phyloP scores from a whole-genome alignment of 768 basidiomycete genomes.

The Hebeloma cylindrosporum region DNA sequence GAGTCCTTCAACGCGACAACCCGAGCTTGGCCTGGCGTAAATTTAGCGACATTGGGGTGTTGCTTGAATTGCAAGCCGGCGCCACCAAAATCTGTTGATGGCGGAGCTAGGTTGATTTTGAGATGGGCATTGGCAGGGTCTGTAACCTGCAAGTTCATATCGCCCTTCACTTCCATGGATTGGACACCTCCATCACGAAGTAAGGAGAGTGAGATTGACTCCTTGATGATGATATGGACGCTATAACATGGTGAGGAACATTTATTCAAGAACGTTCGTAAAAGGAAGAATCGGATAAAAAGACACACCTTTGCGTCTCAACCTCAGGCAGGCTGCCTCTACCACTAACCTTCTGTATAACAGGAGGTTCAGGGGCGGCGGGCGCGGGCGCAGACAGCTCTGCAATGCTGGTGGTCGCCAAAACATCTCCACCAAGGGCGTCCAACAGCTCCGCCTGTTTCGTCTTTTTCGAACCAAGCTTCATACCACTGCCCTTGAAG shows the following conservation, averaged over 20 bases:
- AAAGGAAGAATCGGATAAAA: background rate
- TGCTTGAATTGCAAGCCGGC: slow-evolving; percentile 90
- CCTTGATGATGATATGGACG: slow-evolving; percentile 84
- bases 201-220: slow-evolving; percentile 76
- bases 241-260: slow-evolving; percentile 38
- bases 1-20: slow-evolving; percentile 83
- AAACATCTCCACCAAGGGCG: slow-evolving; percentile 78
- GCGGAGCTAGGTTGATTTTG: slow-evolving; percentile 60
- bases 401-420: slow-evolving; percentile 46
- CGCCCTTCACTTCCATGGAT: slow-evolving; percentile 89
- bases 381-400: slow-evolving; percentile 49
- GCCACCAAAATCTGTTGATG: slow-evolving; percentile 57
- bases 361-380: slow-evolving; percentile 44
- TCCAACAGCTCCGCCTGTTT: slow-evolving; percentile 87
- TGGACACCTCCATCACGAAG: slow-evolving; percentile 90
- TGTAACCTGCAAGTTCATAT: slow-evolving; percentile 87
- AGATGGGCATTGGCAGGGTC: slow-evolving; percentile 74
- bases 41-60: slow-evolving; percentile 92
- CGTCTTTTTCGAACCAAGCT: slow-evolving; percentile 89
- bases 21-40: slow-evolving; percentile 60
- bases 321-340: slow-evolving; percentile 75
- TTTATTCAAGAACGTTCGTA: background rate
- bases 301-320: slow-evolving; percentile 65
- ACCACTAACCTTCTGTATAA: slow-evolving; percentile 45
- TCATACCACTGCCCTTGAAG: slow-evolving; percentile 97